Evolutionary conservation across 441 rosid species (phyloP).

Genomic region (Eruca vesicaria): DNA sequence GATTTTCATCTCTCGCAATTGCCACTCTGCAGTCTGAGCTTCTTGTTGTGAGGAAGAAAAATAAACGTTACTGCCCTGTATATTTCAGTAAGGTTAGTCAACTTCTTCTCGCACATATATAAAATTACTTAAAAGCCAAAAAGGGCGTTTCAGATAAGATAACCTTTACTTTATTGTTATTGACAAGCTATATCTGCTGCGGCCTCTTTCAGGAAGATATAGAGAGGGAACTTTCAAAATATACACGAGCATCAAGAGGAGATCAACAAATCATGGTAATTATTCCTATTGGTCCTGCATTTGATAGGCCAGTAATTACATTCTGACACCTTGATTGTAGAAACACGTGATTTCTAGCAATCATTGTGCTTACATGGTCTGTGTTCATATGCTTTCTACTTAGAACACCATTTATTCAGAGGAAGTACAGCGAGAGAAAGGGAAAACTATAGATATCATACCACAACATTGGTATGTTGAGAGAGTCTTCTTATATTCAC

Average conservation of each 20-base stretch:
- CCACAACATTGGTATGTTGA: not conserved
- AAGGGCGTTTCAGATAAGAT: not conserved
- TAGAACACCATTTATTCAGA: not conserved
- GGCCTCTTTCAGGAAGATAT: slow-evolving; percentile 66
- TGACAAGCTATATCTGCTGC: not conserved
- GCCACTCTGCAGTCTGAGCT: slow-evolving; percentile 76
- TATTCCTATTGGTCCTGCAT: not conserved
- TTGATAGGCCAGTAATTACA: not conserved
- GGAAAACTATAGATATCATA: not conserved
- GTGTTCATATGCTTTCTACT: not conserved
- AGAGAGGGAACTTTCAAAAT: slow-evolving; percentile 73
- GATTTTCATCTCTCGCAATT: not conserved
- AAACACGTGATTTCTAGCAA: not conserved
- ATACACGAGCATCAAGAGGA: slow-evolving; percentile 71
- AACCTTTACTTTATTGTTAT: not conserved
- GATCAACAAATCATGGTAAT: slow-evolving; percentile 83
- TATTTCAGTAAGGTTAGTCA: slow-evolving; percentile 89
- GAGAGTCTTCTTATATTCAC: not conserved
- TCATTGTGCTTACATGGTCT: not conserved
- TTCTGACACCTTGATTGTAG: not conserved
- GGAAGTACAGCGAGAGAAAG: not conserved
- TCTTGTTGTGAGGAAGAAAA: slow-evolving; percentile 73
- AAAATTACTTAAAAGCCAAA: not conserved
- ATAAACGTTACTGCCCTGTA: slow-evolving; percentile 81
- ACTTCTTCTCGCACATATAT: slow-evolving; percentile 9